A percentile compares a stretch with the other conserved stretches of the same genome.
Evolutionary conservation across 2,329 filamentous ascomycete species (phyloP).

Genomic region (Claviceps sp.): DNA sequence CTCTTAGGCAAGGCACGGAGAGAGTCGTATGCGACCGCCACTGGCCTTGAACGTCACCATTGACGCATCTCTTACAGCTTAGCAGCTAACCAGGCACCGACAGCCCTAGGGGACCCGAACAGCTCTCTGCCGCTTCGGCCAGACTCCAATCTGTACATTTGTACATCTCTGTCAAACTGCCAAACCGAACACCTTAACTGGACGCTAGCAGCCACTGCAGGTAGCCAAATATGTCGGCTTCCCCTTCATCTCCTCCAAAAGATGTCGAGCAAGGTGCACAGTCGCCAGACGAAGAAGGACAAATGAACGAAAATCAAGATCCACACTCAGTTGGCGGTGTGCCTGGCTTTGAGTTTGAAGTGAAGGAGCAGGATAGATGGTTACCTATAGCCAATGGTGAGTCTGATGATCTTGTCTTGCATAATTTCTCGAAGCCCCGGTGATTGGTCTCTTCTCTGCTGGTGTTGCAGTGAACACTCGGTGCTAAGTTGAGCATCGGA

Average conservation of each 20-base stretch:
- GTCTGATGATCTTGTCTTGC: constrained; percentile 30
- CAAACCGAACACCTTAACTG: constrained; percentile 43
- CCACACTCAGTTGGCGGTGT: constrained; percentile 56
- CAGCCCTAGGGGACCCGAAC: constrained; percentile 4
- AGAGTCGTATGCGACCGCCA: constrained; percentile 15
- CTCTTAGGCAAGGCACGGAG: constrained; percentile 18
- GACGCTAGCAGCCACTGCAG: constrained; percentile 51
- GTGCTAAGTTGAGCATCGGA: constrained; percentile 17
- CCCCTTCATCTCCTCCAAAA: constrained; percentile 77
- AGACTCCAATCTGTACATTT: constrained; percentile 30
- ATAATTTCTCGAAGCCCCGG: constrained; percentile 3
- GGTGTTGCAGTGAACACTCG: neutral
- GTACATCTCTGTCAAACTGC: constrained; percentile 7
- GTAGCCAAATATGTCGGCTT: constrained; percentile 84
- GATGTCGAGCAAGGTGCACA: constrained; percentile 88
- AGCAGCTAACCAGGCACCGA: constrained; percentile 34
- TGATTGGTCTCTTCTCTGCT: constrained; percentile 1
- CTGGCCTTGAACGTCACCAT: constrained; percentile 25
- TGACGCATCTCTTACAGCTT: constrained; percentile 35
- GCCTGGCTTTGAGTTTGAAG: constrained; percentile 78
- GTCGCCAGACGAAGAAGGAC: constrained; percentile 86
- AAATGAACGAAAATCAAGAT: constrained; percentile 80
- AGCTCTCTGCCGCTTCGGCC: constrained; percentile 29
- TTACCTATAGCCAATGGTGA: constrained; percentile 99
- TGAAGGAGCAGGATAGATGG: constrained; percentile 99